Evolutionary conservation across 495 filamentous ascomycete genomes (phyloP), one percentile per base, ranked within the genome.

Genomic region (Achaetomiella virescens): DNA sequence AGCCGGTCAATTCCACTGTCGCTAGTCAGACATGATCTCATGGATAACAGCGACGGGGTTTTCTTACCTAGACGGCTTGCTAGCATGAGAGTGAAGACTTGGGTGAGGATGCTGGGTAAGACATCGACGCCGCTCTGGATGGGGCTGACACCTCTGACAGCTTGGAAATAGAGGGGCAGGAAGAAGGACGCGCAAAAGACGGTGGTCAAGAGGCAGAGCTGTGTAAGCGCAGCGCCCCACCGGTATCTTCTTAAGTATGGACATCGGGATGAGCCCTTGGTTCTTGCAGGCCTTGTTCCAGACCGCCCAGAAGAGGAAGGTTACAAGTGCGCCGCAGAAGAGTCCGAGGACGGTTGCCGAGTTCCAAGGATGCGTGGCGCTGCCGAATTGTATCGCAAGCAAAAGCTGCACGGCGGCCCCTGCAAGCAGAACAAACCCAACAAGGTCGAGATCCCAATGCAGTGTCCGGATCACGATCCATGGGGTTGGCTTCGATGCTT

Each of bases 301-400:
- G 6, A 50, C 70, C 17, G 78, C 61, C 68, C 92, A 95, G n/a
- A 60, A 54, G 44, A 77, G 41, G 22, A 79, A 66, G 7, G 90
- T 73, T 4, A 87, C 58, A 5, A 72, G 80, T 43, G 81, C 83
- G 10, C 86, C 62, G 14, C 84, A 73, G 31, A 91, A 77, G 0
- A 90, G 72, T 1, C 76, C 82, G 48, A 90, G 83, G 61, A 90
- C 81, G 18, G 80, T 79, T 25, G 70, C 76, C 42, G 75, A 75
- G 27, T 58, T 66, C 89, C 88, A 92, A 0, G 70, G 55, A 57
- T 89, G 86, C 31, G 71, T 78, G 2, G 73, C 73, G 0, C 89
- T 89, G 35, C 87, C 88, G 86, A 87, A 92, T 61, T 91, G 85
- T 10, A 92, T 70, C 0, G 89, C 89, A 0, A 93, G 72, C 25